Conservation (phyloP, 2,329 filamentous ascomycete species). For the Diplodia corticola region DNA sequence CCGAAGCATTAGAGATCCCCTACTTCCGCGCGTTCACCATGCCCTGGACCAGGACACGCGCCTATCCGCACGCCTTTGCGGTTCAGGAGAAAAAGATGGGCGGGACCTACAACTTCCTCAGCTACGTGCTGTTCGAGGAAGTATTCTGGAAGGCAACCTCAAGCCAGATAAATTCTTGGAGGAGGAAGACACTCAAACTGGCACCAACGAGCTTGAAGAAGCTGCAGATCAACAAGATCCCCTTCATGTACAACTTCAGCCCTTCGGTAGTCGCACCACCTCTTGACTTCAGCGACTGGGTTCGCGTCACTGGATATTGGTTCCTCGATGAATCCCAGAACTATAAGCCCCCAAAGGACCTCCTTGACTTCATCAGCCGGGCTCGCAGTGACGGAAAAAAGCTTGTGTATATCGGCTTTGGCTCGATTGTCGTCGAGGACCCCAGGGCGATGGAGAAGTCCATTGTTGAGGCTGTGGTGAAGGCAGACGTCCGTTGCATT, state of each 20-base stretch:
- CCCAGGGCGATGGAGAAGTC: constrained; percentile 85
- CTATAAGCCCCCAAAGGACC: constrained; percentile 74
- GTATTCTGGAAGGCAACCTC: constrained; percentile 95
- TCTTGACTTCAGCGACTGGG: constrained; percentile 96
- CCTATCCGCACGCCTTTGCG: constrained; percentile 95
- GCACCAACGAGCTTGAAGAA: constrained; percentile 82
- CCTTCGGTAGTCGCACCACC: constrained; percentile 91
- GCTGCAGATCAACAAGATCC: constrained; percentile 95
- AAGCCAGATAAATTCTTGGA: constrained; percentile 89
- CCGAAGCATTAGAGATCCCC: constrained; percentile 86
- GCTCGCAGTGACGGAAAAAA: constrained; percentile 83
- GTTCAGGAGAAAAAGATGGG: constrained; percentile 93
- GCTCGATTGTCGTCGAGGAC: constrained; percentile 91
- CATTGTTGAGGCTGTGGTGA: constrained; percentile 87
- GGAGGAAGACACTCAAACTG: constrained; percentile 75
- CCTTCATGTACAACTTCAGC: constrained; percentile 97
- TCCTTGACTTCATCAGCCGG: constrained; percentile 72
- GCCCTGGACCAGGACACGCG: constrained; percentile 95
- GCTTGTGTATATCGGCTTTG: constrained; percentile 95
- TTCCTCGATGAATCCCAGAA: constrained; percentile 75
- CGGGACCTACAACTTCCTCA: constrained; percentile 91
- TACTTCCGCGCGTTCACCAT: constrained; percentile 98
- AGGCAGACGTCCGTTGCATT: constrained; percentile 91
- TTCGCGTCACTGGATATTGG: constrained; percentile 96
- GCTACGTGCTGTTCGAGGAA: constrained; percentile 94